Evolutionary conservation across 352 stramenopile genomes (phyloP).

Genomic region (Blastocystis sp.): DNA sequence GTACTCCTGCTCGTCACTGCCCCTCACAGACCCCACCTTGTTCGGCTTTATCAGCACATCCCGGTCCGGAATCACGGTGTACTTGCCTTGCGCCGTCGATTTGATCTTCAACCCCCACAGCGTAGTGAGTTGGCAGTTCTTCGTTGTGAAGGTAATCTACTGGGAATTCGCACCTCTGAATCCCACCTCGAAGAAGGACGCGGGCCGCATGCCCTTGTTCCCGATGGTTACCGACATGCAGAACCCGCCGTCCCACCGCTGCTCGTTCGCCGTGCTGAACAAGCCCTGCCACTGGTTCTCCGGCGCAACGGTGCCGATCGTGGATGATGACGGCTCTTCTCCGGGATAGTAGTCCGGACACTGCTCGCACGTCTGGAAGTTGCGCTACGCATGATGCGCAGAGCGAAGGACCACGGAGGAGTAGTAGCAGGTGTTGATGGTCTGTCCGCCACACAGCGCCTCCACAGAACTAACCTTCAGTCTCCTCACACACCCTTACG

Average conservation of each 20-base stretch:
- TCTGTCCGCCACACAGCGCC: background rate
- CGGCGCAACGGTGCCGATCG: background rate
- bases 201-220: conserved; percentile 5
- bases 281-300: conserved; percentile 48
- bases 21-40: background rate
- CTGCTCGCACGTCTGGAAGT: conserved; percentile 50
- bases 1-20: background rate
- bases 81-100: background rate
- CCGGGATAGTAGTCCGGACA: conserved; percentile 67
- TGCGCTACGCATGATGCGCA: background rate
- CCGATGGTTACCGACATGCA: conserved; percentile 14
- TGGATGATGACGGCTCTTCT: conserved; percentile 30
- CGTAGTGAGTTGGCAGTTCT: conserved; percentile 61
- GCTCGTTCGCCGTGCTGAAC: background rate
- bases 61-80: conserved; percentile 11
- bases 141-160: conserved; percentile 44
- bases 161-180: background rate
- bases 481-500: background rate
- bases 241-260: conserved; percentile 53
- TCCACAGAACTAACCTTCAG: conserved; percentile 1
- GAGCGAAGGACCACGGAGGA: background rate
- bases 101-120: conserved; percentile 48
- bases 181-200: background rate
- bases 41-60: conserved; percentile 32
- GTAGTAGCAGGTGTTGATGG: conserved; percentile 64